Base-by-base conservation (phyloP, 768 basidiomycete genomes). In the Boletus edulis region DNA sequence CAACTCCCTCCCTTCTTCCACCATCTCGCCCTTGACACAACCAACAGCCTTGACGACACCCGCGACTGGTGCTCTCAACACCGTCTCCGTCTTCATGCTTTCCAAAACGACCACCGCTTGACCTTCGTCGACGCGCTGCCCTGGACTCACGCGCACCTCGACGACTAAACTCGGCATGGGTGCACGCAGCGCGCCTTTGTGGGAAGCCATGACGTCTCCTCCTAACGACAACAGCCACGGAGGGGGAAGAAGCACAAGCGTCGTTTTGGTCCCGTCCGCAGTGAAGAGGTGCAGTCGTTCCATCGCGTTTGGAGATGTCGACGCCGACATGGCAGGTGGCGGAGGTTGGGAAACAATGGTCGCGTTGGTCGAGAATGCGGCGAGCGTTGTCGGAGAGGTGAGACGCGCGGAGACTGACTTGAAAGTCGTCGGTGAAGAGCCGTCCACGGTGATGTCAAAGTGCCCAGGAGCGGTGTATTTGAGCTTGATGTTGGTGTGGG, bases 1-100 rank as follows among this genome's bases (percentile, higher is more conserved):
- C 50, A 94, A 68, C 63, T 92, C 87, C 67, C 77, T 76, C 5
- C 92, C 91, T 66, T 96, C 93, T 60, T 91, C 88, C 0, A 96
- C 93, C 85, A 94, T 92, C 71, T 94, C 89, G 3, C 94, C 94
- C 63, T 89, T 87, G 70, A 75, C 80, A 65, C 91, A 94, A 14
- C 82, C 82, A 14, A 96, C 81, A 43, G 80, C 75, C 62, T 77
- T 84, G 9, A 96, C 86, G 6, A 85, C 74, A 5, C 93, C 94
- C 37, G 80, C 74, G 9, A 74, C 75, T 55, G 84, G 80, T 14
- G 91, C 84, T 51, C 92, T 78, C 59, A 97, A 70, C 40, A 92
- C 89, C 38, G 89, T 95, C 74, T 96, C 94, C 59, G 94, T 97
- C 82, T 98, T 98, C 94, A 97, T 98, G 66, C 94, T 96, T 74